Percentiles rank a stretch among this genome's conserved stretches.
phyloP scores from a whole-genome alignment of 2,329 filamentous ascomycete genomes.

The Magnaporthiopsis rhizophila region DNA sequence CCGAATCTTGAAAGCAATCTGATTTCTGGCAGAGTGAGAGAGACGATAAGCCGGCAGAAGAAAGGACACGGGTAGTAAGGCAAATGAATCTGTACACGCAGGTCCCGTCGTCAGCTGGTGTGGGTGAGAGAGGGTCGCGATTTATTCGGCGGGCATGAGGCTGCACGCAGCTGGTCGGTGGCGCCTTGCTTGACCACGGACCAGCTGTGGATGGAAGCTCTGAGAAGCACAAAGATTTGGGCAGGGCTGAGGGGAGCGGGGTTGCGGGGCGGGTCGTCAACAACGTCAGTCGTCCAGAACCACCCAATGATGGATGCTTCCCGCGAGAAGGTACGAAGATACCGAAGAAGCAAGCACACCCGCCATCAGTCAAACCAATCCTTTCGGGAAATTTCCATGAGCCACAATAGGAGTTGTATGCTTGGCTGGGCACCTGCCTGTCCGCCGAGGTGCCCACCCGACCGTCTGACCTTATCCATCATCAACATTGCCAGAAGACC shows the following conservation, averaged over 20 bases:
- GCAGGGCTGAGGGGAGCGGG: constrained; percentile 9
- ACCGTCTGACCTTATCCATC: not conserved
- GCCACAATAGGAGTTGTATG: not conserved
- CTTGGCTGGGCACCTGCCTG: not conserved
- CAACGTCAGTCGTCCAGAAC: not conserved
- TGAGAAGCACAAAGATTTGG: constrained; percentile 18
- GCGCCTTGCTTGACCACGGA: constrained; percentile 2
- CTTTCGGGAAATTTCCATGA: not conserved
- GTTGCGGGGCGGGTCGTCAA: not conserved
- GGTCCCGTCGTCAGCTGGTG: not conserved
- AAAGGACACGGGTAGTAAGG: not conserved
- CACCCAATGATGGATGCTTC: not conserved
- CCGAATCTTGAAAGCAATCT: not conserved
- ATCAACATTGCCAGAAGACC: not conserved
- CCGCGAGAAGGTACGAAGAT: not conserved
- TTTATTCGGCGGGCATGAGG: constrained; percentile 8
- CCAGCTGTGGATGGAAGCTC: constrained; percentile 15
- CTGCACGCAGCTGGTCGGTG: constrained; percentile 2
- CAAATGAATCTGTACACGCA: not conserved
- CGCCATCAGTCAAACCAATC: not conserved
- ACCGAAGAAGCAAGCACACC: not conserved
- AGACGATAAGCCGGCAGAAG: not conserved
- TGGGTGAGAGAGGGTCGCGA: constrained; percentile 8
- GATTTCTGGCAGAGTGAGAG: not conserved
- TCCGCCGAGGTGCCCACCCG: not conserved